A percentile compares a stretch with the other conserved stretches of the same genome.
phyloP scores from a whole-genome alignment of 306 rosid species.

The Luffa acutangula region DNA sequence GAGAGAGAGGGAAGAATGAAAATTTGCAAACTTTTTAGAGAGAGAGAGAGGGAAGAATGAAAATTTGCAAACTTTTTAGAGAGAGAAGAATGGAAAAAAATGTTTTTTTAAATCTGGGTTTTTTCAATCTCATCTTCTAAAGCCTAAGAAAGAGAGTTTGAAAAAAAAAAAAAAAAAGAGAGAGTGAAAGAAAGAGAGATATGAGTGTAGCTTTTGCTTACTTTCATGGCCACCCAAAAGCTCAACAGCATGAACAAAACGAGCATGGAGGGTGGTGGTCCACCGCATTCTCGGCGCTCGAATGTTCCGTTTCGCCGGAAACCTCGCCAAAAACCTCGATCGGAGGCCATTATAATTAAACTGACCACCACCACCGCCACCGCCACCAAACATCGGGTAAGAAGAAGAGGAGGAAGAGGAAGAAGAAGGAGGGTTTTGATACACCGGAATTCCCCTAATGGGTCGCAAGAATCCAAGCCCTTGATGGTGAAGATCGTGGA shows the following conservation, averaged over 20 bases:
- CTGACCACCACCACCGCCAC: not conserved
- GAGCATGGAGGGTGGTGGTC: constrained; percentile 94
- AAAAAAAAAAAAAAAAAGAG: not conserved
- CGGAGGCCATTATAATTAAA: not conserved
- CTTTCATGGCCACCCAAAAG: constrained; percentile 99
- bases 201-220: constrained; percentile 22
- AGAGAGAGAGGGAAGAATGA: not conserved
- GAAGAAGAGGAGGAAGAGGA: constrained; percentile 18
- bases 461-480: constrained; percentile 79
- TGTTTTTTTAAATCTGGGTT: not conserved
- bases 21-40: not conserved
- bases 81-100: not conserved
- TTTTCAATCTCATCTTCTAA: not conserved
- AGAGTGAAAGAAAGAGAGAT: not conserved
- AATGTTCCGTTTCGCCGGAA: constrained; percentile 81
- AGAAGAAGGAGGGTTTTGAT: constrained; percentile 52
- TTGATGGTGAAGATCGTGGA: constrained; percentile 24
- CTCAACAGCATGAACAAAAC: constrained; percentile 95
- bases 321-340: constrained; percentile 53
- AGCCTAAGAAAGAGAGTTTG: not conserved
- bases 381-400: not conserved
- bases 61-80: not conserved
- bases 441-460: constrained; percentile 88
- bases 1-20: not conserved
- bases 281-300: constrained; percentile 99